phyloP scores from a whole-genome alignment of 2,329 filamentous ascomycete species.

The Hymenoscyphus fraxineus region DNA sequence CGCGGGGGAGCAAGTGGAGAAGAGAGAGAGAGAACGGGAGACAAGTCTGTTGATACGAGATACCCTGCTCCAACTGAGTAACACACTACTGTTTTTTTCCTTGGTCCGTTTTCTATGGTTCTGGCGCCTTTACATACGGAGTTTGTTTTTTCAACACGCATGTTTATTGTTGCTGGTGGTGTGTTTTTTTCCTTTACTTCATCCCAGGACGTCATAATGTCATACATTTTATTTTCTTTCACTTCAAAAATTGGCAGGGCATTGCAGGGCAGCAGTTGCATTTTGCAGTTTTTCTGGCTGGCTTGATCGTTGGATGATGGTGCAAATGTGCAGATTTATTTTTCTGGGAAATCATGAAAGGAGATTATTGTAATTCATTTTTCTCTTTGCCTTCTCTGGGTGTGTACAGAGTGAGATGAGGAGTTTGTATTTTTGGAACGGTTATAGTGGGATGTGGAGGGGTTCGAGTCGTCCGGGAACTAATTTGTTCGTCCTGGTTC shows the following conservation, averaged over 20 bases:
- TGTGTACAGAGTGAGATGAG: conserved; percentile 11
- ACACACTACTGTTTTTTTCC: conserved; percentile 21
- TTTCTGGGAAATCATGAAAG: conserved; percentile 16
- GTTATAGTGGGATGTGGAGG: neutral
- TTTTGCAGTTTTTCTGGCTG: conserved; percentile 21
- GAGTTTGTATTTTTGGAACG: neutral
- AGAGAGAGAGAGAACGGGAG: conserved; percentile 7
- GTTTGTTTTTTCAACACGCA: conserved; percentile 13
- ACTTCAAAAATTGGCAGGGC: conserved; percentile 13
- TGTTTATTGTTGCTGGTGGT: conserved; percentile 15
- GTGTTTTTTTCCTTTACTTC: conserved; percentile 7
- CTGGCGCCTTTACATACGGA: conserved; percentile 16
- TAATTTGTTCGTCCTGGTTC: conserved; percentile 7
- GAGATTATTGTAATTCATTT: conserved; percentile 4
- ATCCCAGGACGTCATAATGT: conserved; percentile 20
- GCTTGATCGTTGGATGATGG: conserved; percentile 16
- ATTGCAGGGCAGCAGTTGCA: conserved; percentile 29
- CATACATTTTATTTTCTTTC: conserved; percentile 5
- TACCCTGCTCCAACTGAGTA: conserved; percentile 29
- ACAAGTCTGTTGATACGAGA: conserved; percentile 20
- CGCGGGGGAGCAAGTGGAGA: conserved; percentile 10
- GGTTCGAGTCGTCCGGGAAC: conserved; percentile 1
- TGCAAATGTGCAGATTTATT: conserved; percentile 6
- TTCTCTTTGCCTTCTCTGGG: conserved; percentile 11
- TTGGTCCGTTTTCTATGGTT: conserved; percentile 19